Base-by-base conservation (phyloP, 2,329 filamentous ascomycete species). In the Zopfia rhizophila region DNA sequence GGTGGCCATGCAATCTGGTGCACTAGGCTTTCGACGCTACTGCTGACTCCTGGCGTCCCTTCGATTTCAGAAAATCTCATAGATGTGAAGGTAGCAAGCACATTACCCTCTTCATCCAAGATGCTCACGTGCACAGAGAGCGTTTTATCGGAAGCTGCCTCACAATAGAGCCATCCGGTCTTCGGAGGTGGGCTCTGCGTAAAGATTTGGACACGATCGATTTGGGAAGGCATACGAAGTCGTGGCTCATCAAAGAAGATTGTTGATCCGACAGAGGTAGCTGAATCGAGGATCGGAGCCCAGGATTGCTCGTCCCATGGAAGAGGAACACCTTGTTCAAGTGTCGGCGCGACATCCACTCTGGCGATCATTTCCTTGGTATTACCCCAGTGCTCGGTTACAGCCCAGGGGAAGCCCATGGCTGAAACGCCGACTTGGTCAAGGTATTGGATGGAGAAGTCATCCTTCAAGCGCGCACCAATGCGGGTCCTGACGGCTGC, bases 321-420 rank as follows among this genome's bases (percentile, higher is more conserved):
- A 2, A n/a, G n/a, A n/a, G n/a, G n/a, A 53, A 12, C 57, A 11
- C 50, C n/a, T n/a, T n/a, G n/a, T n/a, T n/a, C n/a, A n/a, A n/a
- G n/a, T n/a, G n/a, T 47, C 3, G 60, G 68, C n/a, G 43, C 58
- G 32, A 67, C 60, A 35, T 76, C 73, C 13, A 77, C 70, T 10
- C 57, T 59, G 4, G 70, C 72, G 10, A 78, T 56, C 72, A 77
- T 76, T 42, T 77, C 72, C 6, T 65, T 61, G 3, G 53, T 35
- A 30, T 71, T 70, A 1, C 69, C 72, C 23, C 66, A 63, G 42
- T 77, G 74, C 35, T 76, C 68, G 1, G 59, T 48, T 1, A 77
- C 69, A 1, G 47, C 53, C 75, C 75, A 78, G 1, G 74, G 74
- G 43, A 75, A 77, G 6, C 63, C 73, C 51, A 76, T 75, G 1